Percentiles rank a stretch among this genome's conserved stretches.
These are phyloP conservation scores for Candida sithepensis DNA, from an alignment of 805 yeast genomes.

Conservation along the genomic window DNA sequence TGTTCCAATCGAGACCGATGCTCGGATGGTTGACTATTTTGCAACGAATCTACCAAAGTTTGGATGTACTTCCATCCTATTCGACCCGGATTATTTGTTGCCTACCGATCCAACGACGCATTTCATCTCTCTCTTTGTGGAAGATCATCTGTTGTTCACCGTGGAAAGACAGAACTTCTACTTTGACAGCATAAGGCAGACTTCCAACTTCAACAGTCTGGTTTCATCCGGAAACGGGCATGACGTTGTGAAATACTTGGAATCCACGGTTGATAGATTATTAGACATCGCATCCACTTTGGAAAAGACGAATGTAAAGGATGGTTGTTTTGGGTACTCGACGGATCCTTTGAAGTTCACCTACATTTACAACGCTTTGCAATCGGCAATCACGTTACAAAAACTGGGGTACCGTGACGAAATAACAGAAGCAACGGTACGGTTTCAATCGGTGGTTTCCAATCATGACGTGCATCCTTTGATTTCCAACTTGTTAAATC, in stretches of 20 bases:
- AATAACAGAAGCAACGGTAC: not conserved
- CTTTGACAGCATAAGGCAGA: slow-evolving; percentile 40
- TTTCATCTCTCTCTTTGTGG: slow-evolving; percentile 14
- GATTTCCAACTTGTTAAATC: slow-evolving; percentile 7
- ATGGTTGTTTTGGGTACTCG: slow-evolving; percentile 32
- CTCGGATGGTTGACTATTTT: slow-evolving; percentile 18
- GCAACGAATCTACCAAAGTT: not conserved
- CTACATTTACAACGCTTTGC: slow-evolving; percentile 18
- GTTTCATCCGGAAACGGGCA: too few species aligned
- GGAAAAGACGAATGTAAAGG: too few species aligned
- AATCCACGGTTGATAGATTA: not conserved
- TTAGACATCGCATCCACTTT: too few species aligned
- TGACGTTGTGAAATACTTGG: not conserved
- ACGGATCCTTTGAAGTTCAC: slow-evolving; percentile 23
- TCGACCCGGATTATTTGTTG: slow-evolving; percentile 8
- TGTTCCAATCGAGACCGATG: slow-evolving; percentile 35
- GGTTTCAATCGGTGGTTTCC: not conserved
- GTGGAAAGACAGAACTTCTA: slow-evolving; percentile 67
- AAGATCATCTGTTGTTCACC: slow-evolving; percentile 47
- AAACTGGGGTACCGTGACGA: not conserved
- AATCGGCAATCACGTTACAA: slow-evolving; percentile 7
- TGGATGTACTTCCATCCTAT: not conserved
- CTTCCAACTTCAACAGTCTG: not conserved
- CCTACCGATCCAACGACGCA: not conserved
- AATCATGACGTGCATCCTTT: slow-evolving; percentile 15